These are phyloP conservation scores for Wallacemonas collosoma DNA, from an alignment of 208 protist genomes.

Conservation along the genomic window DNA sequence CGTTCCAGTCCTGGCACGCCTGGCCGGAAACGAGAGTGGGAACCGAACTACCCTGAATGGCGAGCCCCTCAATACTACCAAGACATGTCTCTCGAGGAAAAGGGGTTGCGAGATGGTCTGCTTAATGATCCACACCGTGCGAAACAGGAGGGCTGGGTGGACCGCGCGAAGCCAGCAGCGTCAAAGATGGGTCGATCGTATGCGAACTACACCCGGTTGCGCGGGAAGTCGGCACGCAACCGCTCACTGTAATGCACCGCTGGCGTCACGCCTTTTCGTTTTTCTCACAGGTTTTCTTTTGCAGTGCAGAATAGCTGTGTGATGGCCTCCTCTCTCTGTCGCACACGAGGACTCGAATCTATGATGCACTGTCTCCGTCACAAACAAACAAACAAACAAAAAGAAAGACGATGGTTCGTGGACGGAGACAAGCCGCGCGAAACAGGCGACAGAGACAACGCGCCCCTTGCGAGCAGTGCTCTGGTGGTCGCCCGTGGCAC, in stretches of 20 bases:
- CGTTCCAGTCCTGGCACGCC: too few relatives aligned
- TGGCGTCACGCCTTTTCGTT: background rate
- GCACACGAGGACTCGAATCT: too few relatives aligned
- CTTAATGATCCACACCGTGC: slow-evolving; percentile 23
- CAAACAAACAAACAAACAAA: too few relatives aligned
- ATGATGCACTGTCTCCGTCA: too few relatives aligned
- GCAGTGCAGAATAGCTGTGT: too few relatives aligned
- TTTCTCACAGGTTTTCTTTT: slow-evolving; percentile 6
- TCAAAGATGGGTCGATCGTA: slow-evolving; percentile 83
- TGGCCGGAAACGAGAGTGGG: slow-evolving; percentile 67
- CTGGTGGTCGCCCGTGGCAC: too few relatives aligned
- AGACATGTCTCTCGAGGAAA: slow-evolving; percentile 80
- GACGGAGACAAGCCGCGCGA: too few relatives aligned
- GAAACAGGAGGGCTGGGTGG: background rate
- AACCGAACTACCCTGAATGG: slow-evolving; percentile 60
- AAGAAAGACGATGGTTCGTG: too few relatives aligned
- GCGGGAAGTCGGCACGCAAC: background rate
- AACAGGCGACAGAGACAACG: too few relatives aligned
- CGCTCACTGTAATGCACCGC: background rate
- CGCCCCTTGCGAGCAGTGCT: too few relatives aligned
- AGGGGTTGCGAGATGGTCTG: slow-evolving; percentile 46
- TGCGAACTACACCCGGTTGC: slow-evolving; percentile 64
- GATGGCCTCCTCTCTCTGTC: too few relatives aligned
- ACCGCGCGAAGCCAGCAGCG: slow-evolving; percentile 15
- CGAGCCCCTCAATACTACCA: slow-evolving; percentile 47